Conservation (phyloP, 306 rosid species). For the Myrica gale region DNA sequence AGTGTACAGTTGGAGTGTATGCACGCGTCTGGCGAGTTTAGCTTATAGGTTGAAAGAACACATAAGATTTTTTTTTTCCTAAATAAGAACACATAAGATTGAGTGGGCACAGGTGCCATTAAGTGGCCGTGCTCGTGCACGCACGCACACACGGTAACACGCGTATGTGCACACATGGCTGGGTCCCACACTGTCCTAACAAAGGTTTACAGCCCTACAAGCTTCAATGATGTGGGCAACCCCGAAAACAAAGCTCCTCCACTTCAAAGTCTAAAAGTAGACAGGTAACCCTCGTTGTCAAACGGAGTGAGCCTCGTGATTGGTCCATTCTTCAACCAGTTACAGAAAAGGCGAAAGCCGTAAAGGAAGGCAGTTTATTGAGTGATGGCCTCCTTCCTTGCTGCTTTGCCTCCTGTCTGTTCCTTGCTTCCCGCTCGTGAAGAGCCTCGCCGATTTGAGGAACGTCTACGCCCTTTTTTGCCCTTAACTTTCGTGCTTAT, state of each 20-base stretch:
- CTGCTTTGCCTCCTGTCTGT: no score
- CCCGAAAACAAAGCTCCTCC: neutral
- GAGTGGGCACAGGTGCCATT: neutral
- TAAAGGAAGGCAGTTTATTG: no score
- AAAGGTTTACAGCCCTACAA: constrained; percentile 40
- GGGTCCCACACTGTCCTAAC: constrained; percentile 47
- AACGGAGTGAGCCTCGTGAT: neutral
- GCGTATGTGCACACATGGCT: constrained; percentile 55
- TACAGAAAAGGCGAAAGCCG: no score
- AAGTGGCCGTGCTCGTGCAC: constrained; percentile 34
- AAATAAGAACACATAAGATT: neutral
- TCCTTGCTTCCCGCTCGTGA: no score
- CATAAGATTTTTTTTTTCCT: no score
- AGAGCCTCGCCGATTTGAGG: no score
- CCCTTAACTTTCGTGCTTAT: no score
- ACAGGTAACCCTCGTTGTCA: constrained; percentile 21
- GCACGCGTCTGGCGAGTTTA: neutral
- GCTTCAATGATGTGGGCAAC: constrained; percentile 29
- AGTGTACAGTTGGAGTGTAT: no score
- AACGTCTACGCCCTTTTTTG: no score
- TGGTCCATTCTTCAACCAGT: neutral
- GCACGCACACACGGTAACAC: constrained; percentile 37
- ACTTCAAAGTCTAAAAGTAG: constrained; percentile 19
- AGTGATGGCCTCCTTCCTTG: no score
- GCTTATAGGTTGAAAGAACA: neutral